phyloP scores from a whole-genome alignment of 306 rosid species.

The Bauhinia variegata region DNA sequence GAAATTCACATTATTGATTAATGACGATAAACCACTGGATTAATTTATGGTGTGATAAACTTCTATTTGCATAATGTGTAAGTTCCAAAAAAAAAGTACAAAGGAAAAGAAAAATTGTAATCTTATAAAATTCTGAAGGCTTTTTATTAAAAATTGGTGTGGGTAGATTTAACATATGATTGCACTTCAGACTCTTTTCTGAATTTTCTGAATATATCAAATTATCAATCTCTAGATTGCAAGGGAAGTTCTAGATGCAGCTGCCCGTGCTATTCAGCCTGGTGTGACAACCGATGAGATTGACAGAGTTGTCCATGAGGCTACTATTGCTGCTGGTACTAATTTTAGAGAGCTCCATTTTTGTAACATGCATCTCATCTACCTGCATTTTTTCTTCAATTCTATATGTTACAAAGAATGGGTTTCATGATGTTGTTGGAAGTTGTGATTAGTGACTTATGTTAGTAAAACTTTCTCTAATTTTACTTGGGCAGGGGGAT shows the following conservation, averaged over 20 bases:
- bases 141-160: too few species aligned
- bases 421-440: conserved; percentile 29
- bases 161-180: too few species aligned
- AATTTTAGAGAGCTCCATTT: conserved; percentile 21
- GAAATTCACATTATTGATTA: too few species aligned
- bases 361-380: background rate
- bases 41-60: too few species aligned
- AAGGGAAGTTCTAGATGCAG: conserved; percentile 91
- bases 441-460: conserved; percentile 6
- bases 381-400: conserved; percentile 1
- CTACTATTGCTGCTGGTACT: conserved; percentile 87
- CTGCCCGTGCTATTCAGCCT: conserved; percentile 79
- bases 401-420: background rate
- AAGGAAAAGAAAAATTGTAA: too few species aligned
- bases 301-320: conserved; percentile 89
- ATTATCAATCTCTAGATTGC: conserved; percentile 61
- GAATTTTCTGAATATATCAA: too few species aligned
- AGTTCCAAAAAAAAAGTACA: too few species aligned
- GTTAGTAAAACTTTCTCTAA: conserved; percentile 24
- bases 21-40: too few species aligned
- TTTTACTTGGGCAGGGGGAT: conserved; percentile 70
- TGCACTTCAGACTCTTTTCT: background rate
- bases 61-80: too few species aligned
- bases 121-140: conserved; percentile 21
- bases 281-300: conserved; percentile 97